Evolutionary conservation across 179 eudicot species (phyloP), one percentile per base, ranked within the genome.

Genomic region (Silene vulgaris): DNA sequence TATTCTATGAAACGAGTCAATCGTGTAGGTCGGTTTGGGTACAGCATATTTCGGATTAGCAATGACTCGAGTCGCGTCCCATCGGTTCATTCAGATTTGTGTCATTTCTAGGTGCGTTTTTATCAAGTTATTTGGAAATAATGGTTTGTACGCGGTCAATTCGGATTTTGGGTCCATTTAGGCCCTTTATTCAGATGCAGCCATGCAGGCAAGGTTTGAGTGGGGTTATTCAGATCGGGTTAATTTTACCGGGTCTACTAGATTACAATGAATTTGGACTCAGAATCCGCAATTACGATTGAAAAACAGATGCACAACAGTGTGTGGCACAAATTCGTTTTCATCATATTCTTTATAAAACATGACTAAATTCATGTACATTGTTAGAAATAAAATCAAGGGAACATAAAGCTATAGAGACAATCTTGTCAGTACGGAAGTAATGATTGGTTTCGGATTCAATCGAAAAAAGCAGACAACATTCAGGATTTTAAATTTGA

Each of bases 361-460:
- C 7, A 14, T 16, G 17, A 14, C 19, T 56, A n/a, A 56, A 56
- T 14, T 56, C 17, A 56, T 14, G 17, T 4, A 70, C 16, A 20
- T 72, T 48, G 71, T 7, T 59, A 35, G 14, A 45, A 9, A 14
- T 28, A 14, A 23, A 52, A 64, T n/a, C 30, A 12, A 5, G 4
- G 63, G 69, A 60, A 37, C 74, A 74, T 26, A 73, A 65, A 45
- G 57, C 52, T 68, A 19, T 3, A 48, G 43, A 43, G 75, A 64
- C 11, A 76, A 71, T 72, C 56, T 19, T 68, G 69, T 72, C 75
- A 11, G 72, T 76, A 19, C 21, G 21, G 66, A 74, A 43, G 71
- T 76, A 80, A 76, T 80, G 74, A 72, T 54, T 80, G 83, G 77
- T 29, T 40, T 40, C 57, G 67, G 37, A 54, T 50, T 19, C 14